These are phyloP conservation scores for Porphyrellus cyaneotinctus DNA, from an alignment of 768 basidiomycete species.

Conservation along the genomic window DNA sequence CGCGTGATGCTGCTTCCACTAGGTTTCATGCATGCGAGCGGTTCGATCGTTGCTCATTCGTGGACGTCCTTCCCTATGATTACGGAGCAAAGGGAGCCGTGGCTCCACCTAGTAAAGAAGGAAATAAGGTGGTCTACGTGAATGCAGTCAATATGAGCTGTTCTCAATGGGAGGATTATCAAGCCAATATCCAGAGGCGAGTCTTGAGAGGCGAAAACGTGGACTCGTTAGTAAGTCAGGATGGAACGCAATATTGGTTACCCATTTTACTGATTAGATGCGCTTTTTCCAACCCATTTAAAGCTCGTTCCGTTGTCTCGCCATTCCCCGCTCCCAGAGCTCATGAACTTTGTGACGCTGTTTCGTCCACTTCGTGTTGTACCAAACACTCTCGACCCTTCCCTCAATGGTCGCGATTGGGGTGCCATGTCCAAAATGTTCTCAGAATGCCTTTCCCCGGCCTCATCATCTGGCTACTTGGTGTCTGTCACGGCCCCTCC, in stretches of 20 bases:
- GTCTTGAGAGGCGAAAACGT: constrained; percentile 47
- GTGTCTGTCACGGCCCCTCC: constrained; percentile 21
- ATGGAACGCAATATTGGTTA: not conserved
- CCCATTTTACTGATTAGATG: not conserved
- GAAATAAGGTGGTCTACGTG: constrained; percentile 70
- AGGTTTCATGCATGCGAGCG: constrained; percentile 95
- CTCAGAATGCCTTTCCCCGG: constrained; percentile 42
- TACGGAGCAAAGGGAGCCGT: constrained; percentile 3
- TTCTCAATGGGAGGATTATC: constrained; percentile 50
- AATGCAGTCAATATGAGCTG: constrained; percentile 77
- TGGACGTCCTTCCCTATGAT: constrained; percentile 38
- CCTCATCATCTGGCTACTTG: constrained; percentile 5
- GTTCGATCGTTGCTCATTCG: constrained; percentile 64
- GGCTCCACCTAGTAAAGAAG: constrained; percentile 38
- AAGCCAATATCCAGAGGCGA: constrained; percentile 36
- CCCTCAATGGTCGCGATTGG: constrained; percentile 63
- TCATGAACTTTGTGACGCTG: constrained; percentile 73
- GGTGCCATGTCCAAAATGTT: constrained; percentile 69
- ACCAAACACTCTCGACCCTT: constrained; percentile 70
- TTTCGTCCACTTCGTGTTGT: constrained; percentile 76
- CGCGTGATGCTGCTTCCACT: constrained; percentile 55
- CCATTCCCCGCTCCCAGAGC: constrained; percentile 85
- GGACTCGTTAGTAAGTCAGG: constrained; percentile 54
- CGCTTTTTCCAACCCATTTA: not conserved
- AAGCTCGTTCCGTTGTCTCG: constrained; percentile 82